Evolutionary conservation across 257 asterid species (phyloP), one percentile per base, ranked within the genome.

Genomic region (Gynochthodes officinalis): DNA sequence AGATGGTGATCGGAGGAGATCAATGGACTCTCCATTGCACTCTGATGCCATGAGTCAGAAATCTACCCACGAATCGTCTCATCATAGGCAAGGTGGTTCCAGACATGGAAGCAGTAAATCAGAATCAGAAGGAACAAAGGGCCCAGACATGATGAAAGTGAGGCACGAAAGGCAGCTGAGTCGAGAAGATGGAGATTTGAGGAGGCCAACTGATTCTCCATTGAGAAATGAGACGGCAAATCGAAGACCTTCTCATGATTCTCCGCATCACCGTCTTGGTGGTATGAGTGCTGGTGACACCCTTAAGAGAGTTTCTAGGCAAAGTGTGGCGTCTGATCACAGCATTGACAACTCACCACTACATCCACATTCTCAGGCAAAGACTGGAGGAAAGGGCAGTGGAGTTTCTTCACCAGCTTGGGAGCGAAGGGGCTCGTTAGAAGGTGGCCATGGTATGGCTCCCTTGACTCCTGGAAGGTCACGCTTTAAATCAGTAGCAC

Each of bases 391-490:
- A n/a, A 88, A 73, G 76, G 84, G 59, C 64, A 77, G 79, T 57
- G 94, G 86, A 64, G 73, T 84, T 70, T 87, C 98, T 78, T 92
- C 96, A 69, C 98, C 98, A 55, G 83, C 96, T 10, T 88, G 96
- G 96, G 98, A 92, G 67, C 87, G 89, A 83, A 92, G 82, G 76
- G 81, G 79, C 78, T 64, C 85, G 5, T 74, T 84, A 50, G 98
- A 90, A 50, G 90, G 92, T 58, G 77, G 78, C 79, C 93, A 81
- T 18, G 84, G 88, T 44, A 75, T 81, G 68, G 90, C 91, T 35
- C 95, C 96, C 76, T 82, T 85, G 42, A 92, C 98, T 74, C 98
- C 96, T 21, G 96, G 96, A 71, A 87, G 97, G 67, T 90, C 96
- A 46, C 91, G 98, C 64, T 77, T 92, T 86, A 87, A 89, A 86